Conservation (phyloP, 1,284 basidiomycete genomes). For the Irpex sp. region DNA sequence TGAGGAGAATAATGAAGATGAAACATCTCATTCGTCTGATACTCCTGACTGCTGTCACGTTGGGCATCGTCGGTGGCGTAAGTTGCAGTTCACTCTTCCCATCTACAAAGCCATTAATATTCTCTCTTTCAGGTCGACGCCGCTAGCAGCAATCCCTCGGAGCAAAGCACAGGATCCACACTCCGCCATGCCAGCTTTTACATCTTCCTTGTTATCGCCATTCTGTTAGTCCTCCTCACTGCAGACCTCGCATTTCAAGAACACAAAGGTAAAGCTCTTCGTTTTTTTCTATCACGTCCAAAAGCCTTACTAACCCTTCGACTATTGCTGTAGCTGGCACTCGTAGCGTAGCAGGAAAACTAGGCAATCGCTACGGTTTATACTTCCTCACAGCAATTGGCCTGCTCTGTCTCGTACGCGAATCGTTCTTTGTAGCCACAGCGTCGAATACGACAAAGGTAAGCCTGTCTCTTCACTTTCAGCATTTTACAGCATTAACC, state of each 20-base stretch:
- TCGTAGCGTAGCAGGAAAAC: conserved; percentile 5
- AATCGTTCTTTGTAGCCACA: conserved; percentile 31
- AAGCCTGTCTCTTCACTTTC: neutral
- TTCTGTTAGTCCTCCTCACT: conserved; percentile 35
- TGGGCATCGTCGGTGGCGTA: conserved; percentile 34
- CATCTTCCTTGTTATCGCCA: conserved; percentile 41
- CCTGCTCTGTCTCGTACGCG: conserved; percentile 34
- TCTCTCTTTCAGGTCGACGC: neutral
- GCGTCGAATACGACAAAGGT: conserved; percentile 34
- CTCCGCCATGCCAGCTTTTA: conserved; percentile 32
- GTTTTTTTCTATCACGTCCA: no score
- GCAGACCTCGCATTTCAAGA: conserved; percentile 24
- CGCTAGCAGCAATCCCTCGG: neutral
- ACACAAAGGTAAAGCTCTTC: conserved; percentile 1
- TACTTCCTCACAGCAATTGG: conserved; percentile 33
- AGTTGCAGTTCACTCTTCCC: conserved; percentile 1
- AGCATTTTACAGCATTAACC: no score
- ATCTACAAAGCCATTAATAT: neutral
- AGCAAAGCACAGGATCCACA: conserved; percentile 15
- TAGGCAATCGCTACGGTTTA: conserved; percentile 30
- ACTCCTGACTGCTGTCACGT: conserved; percentile 28
- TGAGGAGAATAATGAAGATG: conserved; percentile 29
- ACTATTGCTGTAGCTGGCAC: neutral
- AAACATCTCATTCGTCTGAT: conserved; percentile 28
- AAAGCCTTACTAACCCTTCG: no score